phyloP scores from a whole-genome alignment of 2,329 filamentous ascomycete species.

The Pestalotiopsis sp. region DNA sequence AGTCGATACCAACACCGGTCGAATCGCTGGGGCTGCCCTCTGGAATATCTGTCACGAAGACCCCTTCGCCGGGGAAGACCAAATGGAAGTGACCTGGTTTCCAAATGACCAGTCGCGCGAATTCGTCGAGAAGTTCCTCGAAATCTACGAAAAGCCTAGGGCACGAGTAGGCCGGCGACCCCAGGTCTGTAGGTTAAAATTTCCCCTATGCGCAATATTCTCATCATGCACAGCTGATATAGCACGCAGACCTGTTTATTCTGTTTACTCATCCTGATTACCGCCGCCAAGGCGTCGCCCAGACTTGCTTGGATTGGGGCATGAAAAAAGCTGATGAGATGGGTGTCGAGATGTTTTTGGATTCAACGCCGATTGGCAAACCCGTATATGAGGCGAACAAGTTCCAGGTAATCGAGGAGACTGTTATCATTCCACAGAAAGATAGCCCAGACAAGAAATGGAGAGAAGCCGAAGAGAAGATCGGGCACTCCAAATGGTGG shows the following conservation, averaged over 20 bases:
- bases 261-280: slow-evolving; percentile 28
- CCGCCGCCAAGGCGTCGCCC: slow-evolving; percentile 23
- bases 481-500: slow-evolving; percentile 34
- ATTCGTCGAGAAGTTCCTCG: slow-evolving; percentile 24
- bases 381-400: slow-evolving; percentile 13
- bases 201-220: background rate
- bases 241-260: slow-evolving; percentile 23
- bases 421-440: background rate
- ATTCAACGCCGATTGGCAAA: slow-evolving; percentile 22
- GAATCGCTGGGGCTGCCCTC: slow-evolving; percentile 29
- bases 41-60: slow-evolving; percentile 34
- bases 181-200: slow-evolving; percentile 23
- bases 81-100: slow-evolving; percentile 32
- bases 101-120: slow-evolving; percentile 28
- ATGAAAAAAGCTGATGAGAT: slow-evolving; percentile 25
- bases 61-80: slow-evolving; percentile 24
- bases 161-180: slow-evolving; percentile 21
- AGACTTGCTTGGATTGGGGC: slow-evolving; percentile 28
- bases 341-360: slow-evolving; percentile 26
- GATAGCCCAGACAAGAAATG: slow-evolving; percentile 22
- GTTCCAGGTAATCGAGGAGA: background rate
- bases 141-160: slow-evolving; percentile 17
- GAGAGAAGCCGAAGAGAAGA: slow-evolving; percentile 39
- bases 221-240: background rate
- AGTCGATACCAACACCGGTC: slow-evolving; percentile 30